Conservation (phyloP, 2,329 filamentous ascomycete genomes). For the Emmonsia crescens region DNA sequence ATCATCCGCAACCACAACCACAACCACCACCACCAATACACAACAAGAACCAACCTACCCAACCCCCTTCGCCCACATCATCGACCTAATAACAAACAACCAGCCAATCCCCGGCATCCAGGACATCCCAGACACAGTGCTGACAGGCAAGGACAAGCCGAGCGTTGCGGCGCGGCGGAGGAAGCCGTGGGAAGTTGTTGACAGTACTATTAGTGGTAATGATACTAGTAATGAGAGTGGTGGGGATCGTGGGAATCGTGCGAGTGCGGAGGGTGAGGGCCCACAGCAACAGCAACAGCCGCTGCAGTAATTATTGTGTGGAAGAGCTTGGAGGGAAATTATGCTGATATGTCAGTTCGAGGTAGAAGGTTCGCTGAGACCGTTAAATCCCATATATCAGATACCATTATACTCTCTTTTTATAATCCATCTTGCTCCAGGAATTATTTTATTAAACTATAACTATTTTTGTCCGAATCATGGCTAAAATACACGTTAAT, state of each 20-base stretch:
- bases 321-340: not conserved
- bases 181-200: slow-evolving; percentile 70
- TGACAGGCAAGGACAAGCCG: slow-evolving; percentile 55
- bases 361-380: too few relatives aligned
- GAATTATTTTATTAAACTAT: slow-evolving; percentile 1
- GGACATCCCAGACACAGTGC: slow-evolving; percentile 70
- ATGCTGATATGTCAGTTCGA: not conserved
- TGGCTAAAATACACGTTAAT: slow-evolving; percentile 5
- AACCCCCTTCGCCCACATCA: slow-evolving; percentile 71
- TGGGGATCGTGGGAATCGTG: too few relatives aligned
- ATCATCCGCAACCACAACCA: slow-evolving; percentile 9
- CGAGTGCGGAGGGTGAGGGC: not conserved
- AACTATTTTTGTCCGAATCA: not conserved
- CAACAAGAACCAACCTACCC: slow-evolving; percentile 56
- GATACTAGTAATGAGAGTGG: not conserved
- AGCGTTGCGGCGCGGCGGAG: slow-evolving; percentile 43
- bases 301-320: not conserved
- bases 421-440: not conserved
- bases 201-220: not conserved
- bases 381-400: too few relatives aligned
- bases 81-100: slow-evolving; percentile 72
- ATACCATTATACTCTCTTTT: not conserved
- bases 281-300: not conserved
- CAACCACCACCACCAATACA: not conserved
- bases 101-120: slow-evolving; percentile 78